Percentiles rank a stretch among this genome's conserved stretches.
phyloP scores from a whole-genome alignment of 1,284 basidiomycete species.

The Taiwanofungus camphoratus region DNA sequence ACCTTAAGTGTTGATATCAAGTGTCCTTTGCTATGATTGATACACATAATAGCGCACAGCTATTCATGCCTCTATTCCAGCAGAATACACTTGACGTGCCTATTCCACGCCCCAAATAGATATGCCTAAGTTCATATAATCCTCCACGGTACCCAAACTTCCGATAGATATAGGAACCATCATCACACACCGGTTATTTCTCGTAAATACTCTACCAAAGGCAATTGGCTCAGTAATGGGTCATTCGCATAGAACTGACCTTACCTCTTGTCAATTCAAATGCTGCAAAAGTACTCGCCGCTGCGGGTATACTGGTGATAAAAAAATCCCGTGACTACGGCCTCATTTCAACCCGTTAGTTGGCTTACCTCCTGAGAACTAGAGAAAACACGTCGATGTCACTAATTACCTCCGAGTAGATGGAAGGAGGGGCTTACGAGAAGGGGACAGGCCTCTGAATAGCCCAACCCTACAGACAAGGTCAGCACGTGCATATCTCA shows the following conservation, averaged over 20 bases:
- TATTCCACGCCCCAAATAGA: no score
- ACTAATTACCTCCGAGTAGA: background rate
- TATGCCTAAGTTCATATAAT: no score
- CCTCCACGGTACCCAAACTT: no score
- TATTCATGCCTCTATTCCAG: no score
- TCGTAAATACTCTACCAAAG: constrained; percentile 22
- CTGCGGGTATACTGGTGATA: constrained; percentile 75
- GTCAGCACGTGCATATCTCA: no score
- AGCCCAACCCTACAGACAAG: constrained; percentile 48
- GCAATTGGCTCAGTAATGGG: constrained; percentile 1
- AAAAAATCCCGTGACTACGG: background rate
- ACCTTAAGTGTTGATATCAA: no score
- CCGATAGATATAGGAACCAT: no score
- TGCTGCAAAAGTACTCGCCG: constrained; percentile 87
- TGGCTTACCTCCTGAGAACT: constrained; percentile 54
- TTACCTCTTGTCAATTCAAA: constrained; percentile 81
- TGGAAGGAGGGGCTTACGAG: constrained; percentile 38
- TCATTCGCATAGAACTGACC: background rate
- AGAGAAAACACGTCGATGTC: constrained; percentile 1
- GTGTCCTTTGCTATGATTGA: no score
- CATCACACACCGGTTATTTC: constrained; percentile 23
- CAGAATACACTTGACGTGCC: no score
- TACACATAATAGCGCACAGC: no score
- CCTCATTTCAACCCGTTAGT: constrained; percentile 1
- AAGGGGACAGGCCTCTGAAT: constrained; percentile 70